phyloP scores from a whole-genome alignment of 2,329 filamentous ascomycete species.

The Talaromyces sp. region DNA sequence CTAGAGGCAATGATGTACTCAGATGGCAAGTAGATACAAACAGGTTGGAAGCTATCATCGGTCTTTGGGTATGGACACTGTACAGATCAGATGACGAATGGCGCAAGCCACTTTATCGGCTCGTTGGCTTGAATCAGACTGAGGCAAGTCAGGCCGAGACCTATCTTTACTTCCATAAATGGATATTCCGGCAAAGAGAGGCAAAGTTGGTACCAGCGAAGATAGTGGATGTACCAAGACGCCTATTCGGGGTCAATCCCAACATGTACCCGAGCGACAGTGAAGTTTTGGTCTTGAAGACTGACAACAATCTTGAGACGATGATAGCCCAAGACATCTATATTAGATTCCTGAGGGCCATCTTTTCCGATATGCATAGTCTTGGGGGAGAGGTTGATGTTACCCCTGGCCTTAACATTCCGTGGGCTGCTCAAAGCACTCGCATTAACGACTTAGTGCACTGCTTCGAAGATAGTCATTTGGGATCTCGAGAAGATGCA shows the following conservation, averaged over 20 bases:
- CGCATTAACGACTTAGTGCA: conserved; percentile 27
- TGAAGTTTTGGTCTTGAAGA: conserved; percentile 28
- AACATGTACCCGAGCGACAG: conserved; percentile 7
- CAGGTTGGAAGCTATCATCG: conserved; percentile 37
- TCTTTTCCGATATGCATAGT: conserved; percentile 10
- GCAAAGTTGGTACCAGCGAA: conserved; percentile 22
- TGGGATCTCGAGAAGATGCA: conserved; percentile 36
- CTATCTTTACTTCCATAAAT: conserved; percentile 34
- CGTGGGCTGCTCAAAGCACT: conserved; percentile 20
- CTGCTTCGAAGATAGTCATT: conserved; percentile 24
- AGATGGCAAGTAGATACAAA: conserved; percentile 29
- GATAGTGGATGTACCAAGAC: conserved; percentile 17
- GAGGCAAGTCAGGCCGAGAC: conserved; percentile 27
- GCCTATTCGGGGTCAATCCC: conserved; percentile 25
- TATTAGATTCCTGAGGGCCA: conserved; percentile 30
- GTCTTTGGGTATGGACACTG: conserved; percentile 37
- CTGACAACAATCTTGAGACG: conserved; percentile 22
- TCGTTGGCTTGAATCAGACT: conserved; percentile 23
- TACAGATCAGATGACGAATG: conserved; percentile 23
- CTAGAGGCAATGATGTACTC: conserved; percentile 24
- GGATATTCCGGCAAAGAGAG: conserved; percentile 33
- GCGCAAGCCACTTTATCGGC: conserved; percentile 19
- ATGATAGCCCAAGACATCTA: conserved; percentile 41
- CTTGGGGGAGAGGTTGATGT: conserved; percentile 24
- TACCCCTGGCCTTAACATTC: conserved; percentile 11